A percentile compares a stretch with the other conserved stretches of the same genome.
phyloP scores from a whole-genome alignment of 179 eudicot genomes.

The Carnegiea gigantea region DNA sequence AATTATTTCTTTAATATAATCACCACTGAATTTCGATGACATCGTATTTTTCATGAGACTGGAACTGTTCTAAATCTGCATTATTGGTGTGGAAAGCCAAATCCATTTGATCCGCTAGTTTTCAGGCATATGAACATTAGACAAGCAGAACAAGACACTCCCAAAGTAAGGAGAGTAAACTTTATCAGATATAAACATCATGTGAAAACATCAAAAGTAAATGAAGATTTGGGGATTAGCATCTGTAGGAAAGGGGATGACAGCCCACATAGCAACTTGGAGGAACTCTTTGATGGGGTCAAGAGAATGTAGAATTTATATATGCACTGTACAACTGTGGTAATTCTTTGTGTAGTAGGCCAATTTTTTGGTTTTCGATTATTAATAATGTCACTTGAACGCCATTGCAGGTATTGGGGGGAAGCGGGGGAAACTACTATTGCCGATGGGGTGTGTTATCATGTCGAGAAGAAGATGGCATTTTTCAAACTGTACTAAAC shows the following conservation, averaged over 20 bases:
- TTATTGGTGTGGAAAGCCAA: neutral
- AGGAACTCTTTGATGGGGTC: neutral
- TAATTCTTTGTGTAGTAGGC: neutral
- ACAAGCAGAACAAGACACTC: neutral
- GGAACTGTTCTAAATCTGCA: neutral
- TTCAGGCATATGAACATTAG: neutral
- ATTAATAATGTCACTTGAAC: neutral
- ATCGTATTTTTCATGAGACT: neutral
- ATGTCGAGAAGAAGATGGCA: constrained; percentile 70
- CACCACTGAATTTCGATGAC: too few species aligned
- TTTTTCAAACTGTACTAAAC: constrained; percentile 65
- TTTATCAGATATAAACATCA: neutral
- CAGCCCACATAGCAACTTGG: neutral
- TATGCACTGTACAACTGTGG: neutral
- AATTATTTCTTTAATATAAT: neutral
- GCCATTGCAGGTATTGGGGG: constrained; percentile 16
- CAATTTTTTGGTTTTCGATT: neutral
- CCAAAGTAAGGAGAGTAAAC: neutral
- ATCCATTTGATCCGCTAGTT: neutral
- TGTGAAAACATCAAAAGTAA: neutral
- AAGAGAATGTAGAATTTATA: neutral
- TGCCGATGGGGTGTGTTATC: constrained; percentile 53
- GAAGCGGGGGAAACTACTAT: constrained; percentile 40
- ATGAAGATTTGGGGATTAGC: neutral
- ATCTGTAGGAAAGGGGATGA: neutral